phyloP scores from a whole-genome alignment of 805 yeast species.

The Lipomyces mesembrius region DNA sequence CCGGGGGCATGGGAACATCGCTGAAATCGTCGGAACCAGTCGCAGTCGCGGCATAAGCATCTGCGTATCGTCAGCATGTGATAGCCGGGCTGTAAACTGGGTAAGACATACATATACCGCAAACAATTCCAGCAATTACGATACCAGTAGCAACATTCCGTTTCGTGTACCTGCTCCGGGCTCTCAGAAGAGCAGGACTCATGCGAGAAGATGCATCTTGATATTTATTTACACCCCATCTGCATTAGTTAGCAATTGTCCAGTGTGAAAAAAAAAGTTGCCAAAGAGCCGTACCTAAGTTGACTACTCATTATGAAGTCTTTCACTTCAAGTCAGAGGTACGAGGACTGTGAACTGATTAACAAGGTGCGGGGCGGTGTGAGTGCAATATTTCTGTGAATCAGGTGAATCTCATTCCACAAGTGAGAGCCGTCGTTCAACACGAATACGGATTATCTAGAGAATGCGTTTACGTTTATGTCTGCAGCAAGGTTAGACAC shows the following conservation, averaged over 20 bases:
- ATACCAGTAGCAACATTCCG: conserved; percentile 31
- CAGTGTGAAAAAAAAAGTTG: neutral
- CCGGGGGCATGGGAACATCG: conserved; percentile 94
- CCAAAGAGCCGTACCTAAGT: conserved; percentile 13
- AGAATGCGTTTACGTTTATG: neutral
- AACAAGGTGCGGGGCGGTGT: neutral
- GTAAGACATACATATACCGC: conserved; percentile 15
- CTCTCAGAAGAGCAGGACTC: conserved; percentile 35
- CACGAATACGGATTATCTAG: neutral
- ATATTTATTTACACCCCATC: conserved; percentile 33
- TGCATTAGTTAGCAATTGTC: neutral
- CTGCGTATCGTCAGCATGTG: conserved; percentile 32
- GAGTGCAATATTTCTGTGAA: neutral
- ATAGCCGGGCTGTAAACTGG: neutral
- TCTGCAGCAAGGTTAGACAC: neutral
- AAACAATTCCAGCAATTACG: conserved; percentile 13
- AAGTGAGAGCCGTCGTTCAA: neutral
- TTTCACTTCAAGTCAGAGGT: neutral
- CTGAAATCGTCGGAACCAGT: conserved; percentile 75
- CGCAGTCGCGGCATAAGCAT: conserved; percentile 56
- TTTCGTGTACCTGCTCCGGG: conserved; percentile 24
- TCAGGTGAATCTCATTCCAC: too few species aligned
- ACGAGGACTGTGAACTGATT: neutral
- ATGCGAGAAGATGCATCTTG: conserved; percentile 34
- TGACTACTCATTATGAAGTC: conserved; percentile 23